phyloP scores from a whole-genome alignment of 2,329 filamentous ascomycete species.

The Hymenoscyphus albidus region DNA sequence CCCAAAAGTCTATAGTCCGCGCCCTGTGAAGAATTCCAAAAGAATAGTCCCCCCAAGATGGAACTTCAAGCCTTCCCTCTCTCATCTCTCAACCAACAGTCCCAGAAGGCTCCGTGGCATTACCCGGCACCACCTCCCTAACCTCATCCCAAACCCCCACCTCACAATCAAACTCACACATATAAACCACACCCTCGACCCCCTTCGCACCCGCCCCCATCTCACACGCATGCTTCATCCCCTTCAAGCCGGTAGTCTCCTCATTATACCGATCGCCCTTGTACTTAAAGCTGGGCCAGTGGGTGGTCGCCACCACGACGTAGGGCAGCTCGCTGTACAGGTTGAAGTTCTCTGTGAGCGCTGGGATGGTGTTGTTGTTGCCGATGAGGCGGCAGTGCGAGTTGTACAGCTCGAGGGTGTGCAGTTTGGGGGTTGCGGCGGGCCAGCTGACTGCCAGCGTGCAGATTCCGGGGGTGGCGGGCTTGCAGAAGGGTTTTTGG shows the following conservation, averaged over 20 bases:
- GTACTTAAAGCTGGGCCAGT: constrained; percentile 1
- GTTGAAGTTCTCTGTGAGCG: neutral
- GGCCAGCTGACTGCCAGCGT: constrained; percentile 8
- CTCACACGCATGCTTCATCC: neutral
- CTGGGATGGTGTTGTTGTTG: neutral
- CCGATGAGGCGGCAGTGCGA: constrained; percentile 7
- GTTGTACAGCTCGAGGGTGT: constrained; percentile 7
- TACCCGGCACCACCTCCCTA: neutral
- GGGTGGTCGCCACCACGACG: constrained; percentile 4
- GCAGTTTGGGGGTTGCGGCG: neutral
- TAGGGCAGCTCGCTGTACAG: neutral
- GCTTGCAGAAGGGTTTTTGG: constrained; percentile 5
- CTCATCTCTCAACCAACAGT: neutral
- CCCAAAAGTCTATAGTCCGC: too few relatives aligned
- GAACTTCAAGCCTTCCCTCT: too few relatives aligned
- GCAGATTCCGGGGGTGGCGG: neutral
- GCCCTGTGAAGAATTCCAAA: too few relatives aligned
- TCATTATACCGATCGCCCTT: constrained; percentile 3
- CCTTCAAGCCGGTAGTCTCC: neutral
- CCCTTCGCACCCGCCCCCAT: neutral
- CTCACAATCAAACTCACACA: constrained; percentile 4
- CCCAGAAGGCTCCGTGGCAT: neutral
- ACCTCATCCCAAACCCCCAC: neutral
- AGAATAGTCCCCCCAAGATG: neutral
- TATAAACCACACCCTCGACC: neutral